These are phyloP conservation scores for Malus fusca DNA, from an alignment of 306 rosid genomes.

Conservation along the genomic window DNA sequence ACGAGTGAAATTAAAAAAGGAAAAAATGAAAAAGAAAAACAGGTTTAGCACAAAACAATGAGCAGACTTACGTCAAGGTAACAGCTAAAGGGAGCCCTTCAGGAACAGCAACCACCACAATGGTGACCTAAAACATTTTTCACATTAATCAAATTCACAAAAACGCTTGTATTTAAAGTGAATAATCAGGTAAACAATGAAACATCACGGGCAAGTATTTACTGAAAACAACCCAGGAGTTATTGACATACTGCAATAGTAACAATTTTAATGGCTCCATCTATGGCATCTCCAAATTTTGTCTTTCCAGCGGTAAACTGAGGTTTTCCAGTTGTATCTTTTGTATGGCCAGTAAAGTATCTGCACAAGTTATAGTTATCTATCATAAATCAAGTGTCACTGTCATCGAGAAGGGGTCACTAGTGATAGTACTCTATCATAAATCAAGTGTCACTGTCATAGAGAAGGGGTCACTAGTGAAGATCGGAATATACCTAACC, in stretches of 20 bases:
- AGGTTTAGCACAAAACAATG: neutral
- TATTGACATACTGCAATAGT: constrained; percentile 79
- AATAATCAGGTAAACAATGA: neutral
- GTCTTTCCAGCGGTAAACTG: constrained; percentile 65
- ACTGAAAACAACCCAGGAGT: neutral
- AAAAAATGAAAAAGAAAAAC: neutral
- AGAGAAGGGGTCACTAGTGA: constrained; percentile 1
- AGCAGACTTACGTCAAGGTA: constrained; percentile 73
- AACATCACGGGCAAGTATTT: neutral
- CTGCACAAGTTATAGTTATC: constrained; percentile 30
- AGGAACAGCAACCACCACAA: constrained; percentile 94
- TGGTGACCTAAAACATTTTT: constrained; percentile 60
- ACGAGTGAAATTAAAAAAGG: neutral
- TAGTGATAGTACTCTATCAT: constrained; percentile 3
- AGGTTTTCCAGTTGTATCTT: constrained; percentile 29
- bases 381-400: neutral
- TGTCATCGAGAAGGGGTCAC: neutral
- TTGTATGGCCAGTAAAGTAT: constrained; percentile 84
- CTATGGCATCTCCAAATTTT: constrained; percentile 57
- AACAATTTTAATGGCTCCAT: constrained; percentile 81
- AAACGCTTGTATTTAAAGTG: neutral
- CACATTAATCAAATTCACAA: constrained; percentile 2
- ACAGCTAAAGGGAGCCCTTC: constrained; percentile 97
- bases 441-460: neutral
- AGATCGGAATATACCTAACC: constrained; percentile 43